These are phyloP conservation scores for Eucalyptus lansdowneana DNA, from an alignment of 345 rosid genomes.

Conservation along the genomic window DNA sequence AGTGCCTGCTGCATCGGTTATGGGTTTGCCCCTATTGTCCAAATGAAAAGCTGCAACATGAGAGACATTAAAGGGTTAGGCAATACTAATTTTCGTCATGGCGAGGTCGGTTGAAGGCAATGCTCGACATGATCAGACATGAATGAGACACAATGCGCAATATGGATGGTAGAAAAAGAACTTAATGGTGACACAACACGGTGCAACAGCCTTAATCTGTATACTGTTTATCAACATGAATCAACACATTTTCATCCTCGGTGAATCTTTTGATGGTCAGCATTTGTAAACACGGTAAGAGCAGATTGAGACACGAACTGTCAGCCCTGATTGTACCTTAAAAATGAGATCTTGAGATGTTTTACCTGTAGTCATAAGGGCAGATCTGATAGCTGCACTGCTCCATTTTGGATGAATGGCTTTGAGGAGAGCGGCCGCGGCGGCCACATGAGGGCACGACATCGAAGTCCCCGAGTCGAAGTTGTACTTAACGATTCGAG, in stretches of 20 bases:
- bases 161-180: background rate
- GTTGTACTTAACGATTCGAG: conserved; percentile 28
- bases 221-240: background rate
- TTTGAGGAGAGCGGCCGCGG: conserved; percentile 55
- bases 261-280: background rate
- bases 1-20: conserved; percentile 27
- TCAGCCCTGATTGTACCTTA: background rate
- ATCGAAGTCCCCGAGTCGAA: conserved; percentile 74
- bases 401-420: conserved; percentile 79
- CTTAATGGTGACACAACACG: background rate
- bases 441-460: conserved; percentile 91
- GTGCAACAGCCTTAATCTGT: background rate
- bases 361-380: conserved; percentile 51
- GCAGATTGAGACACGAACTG: background rate
- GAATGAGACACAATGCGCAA: background rate
- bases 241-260: background rate
- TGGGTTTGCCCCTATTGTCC: conserved; percentile 30
- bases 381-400: conserved; percentile 78
- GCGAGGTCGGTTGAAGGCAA: background rate
- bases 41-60: conserved; percentile 27
- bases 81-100: too few relatives aligned
- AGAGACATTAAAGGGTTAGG: background rate
- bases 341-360: background rate
- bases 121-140: background rate
- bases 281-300: background rate